Conservation (phyloP, 179 eudicot genomes). For the Gypsophila paniculata region DNA sequence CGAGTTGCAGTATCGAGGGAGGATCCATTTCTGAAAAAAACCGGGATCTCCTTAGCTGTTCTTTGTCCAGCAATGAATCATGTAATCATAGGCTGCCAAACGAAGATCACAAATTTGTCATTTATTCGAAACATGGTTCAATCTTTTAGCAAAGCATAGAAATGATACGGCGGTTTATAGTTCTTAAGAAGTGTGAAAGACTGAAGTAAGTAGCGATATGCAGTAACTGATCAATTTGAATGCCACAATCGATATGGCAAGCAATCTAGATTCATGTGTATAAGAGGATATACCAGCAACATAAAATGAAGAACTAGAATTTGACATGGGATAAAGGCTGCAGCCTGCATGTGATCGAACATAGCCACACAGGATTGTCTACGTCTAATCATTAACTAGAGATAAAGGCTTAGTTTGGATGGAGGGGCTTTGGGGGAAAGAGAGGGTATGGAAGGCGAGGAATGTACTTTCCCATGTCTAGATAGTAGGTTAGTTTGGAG, state of each 20-base stretch:
- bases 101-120: background rate
- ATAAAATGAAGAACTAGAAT: background rate
- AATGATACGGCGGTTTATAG: background rate
- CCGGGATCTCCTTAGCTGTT: conserved; percentile 1
- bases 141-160: background rate
- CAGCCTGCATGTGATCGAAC: too few relatives aligned
- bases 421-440: too few relatives aligned
- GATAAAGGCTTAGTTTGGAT: too few relatives aligned
- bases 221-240: background rate
- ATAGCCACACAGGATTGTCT: too few relatives aligned
- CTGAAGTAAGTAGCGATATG: too few relatives aligned
- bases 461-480: too few relatives aligned
- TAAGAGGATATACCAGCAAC: background rate
- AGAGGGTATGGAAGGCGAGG: too few relatives aligned
- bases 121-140: background rate
- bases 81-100: conserved; percentile 27
- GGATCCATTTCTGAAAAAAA: conserved; percentile 17
- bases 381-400: too few relatives aligned
- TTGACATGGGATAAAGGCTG: background rate
- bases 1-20: background rate
- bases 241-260: background rate
- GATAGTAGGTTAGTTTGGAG: too few relatives aligned
- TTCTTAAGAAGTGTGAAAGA: background rate
- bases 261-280: background rate
- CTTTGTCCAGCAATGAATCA: conserved; percentile 8